Evolutionary conservation across 371 early-diverging fungal species (phyloP), one percentile per base, ranked within the genome.

Genomic region (Rozella allomycis): DNA sequence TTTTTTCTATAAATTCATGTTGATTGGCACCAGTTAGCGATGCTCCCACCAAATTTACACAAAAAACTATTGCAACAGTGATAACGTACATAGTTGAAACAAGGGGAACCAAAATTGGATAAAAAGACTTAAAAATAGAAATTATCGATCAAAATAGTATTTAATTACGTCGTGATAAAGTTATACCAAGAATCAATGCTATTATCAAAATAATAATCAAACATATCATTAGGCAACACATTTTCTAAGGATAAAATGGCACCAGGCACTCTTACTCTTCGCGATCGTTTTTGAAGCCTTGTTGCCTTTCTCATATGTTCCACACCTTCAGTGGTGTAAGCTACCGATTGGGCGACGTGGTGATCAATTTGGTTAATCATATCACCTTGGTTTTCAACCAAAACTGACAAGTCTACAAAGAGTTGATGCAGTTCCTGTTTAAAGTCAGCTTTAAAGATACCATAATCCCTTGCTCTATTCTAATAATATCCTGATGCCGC

Each of bases 351-450:
- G 11, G 61, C 51, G 0, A 72, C 68, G 43, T 74, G 52, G 5
- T 47, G 41, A 41, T 79, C 81, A 16, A 83, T 70, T 30, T 72
- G 59, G 28, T 71, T 64, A 16, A 85, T 32, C 8, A 66, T 40
- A 28, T 72, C 71, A 17, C 72, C 82, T 45, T 83, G 83, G 10
- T 70, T 63, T 23, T 72, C 70, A 5, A 83, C 77, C 41, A 81
- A 51, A 38, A 78, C 77, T 31, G 79, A 69, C 82, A 85, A 79
- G 46, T 85, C 83, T 34, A 74, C 60, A 43, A 82, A 85, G 31
- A 85, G 52, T 52, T 78, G 73, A 44, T 78, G 78, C 30, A 85
- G 47, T 63, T 85, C 86, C 72, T 77, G 55, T 12, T 16, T 3
- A 12, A 32, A 12, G 5, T 13, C 31, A 30, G n/a, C 2, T 2